Percentiles rank a stretch among this genome's conserved stretches.
Evolutionary conservation across 441 rosid species (phyloP).

Genomic region (Caryocar brasiliense): DNA sequence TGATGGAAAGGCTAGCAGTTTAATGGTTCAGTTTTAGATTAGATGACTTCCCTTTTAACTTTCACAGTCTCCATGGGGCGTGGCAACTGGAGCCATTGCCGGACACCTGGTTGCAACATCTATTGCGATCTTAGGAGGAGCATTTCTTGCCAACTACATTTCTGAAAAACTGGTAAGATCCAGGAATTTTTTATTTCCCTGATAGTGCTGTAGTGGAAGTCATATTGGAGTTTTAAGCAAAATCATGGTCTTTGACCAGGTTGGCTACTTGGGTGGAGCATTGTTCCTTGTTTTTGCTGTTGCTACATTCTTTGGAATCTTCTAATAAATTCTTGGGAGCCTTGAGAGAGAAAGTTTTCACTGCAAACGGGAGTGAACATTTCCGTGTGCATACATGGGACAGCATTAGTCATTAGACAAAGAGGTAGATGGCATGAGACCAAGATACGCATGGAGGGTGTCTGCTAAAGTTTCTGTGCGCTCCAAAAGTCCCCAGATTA

Average conservation of each 20-base stretch:
- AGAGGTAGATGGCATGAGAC: background rate
- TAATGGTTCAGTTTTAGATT: too few relatives aligned
- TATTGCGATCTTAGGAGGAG: constrained; percentile 82
- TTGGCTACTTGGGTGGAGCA: constrained; percentile 80
- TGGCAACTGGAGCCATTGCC: constrained; percentile 87
- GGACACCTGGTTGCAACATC: constrained; percentile 86
- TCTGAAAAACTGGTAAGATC: constrained; percentile 76
- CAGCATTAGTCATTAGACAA: background rate
- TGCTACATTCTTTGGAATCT: constrained; percentile 83
- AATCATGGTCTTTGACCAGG: constrained; percentile 44
- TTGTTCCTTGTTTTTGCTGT: constrained; percentile 79
- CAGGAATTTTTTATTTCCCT: background rate
- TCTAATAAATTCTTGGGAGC: constrained; percentile 25
- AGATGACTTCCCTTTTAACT: background rate
- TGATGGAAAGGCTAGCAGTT: too few relatives aligned
- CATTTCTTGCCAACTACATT: constrained; percentile 82
- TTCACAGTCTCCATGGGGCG: constrained; percentile 88
- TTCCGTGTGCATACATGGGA: background rate
- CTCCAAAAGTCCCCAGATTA: background rate
- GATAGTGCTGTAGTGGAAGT: background rate
- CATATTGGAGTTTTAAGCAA: too few relatives aligned
- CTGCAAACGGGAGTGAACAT: background rate
- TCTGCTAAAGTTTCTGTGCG: too few relatives aligned
- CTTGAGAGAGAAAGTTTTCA: constrained; percentile 1
- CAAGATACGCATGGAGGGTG: background rate